A percentile compares a stretch with the other conserved stretches of the same genome.
These are phyloP conservation scores for Hysterium pulicare DNA, from an alignment of 2,329 filamentous ascomycete species.

Conservation along the genomic window DNA sequence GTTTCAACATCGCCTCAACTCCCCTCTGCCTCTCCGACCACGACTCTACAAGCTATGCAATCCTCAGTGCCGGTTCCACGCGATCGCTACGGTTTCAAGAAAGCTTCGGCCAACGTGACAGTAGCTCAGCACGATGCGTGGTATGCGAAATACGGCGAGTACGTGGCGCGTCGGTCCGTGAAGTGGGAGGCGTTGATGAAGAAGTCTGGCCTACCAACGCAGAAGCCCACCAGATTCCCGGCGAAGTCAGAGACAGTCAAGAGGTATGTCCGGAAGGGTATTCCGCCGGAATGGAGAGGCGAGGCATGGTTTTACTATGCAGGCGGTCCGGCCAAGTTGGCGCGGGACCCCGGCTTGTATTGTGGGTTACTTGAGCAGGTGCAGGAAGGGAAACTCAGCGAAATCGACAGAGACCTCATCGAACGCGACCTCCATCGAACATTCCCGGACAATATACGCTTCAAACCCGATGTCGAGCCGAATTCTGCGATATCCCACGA, in stretches of 20 bases:
- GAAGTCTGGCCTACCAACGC: slow-evolving; percentile 69
- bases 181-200: slow-evolving; percentile 82
- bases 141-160: slow-evolving; percentile 71
- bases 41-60: slow-evolving; percentile 1
- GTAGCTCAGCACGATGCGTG: slow-evolving; percentile 77
- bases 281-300: slow-evolving; percentile 91
- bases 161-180: slow-evolving; percentile 68
- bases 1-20: neutral
- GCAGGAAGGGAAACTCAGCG: slow-evolving; percentile 59
- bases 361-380: slow-evolving; percentile 64
- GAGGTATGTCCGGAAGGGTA: slow-evolving; percentile 86
- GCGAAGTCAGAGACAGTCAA: slow-evolving; percentile 79
- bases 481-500: slow-evolving; percentile 16
- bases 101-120: slow-evolving; percentile 75
- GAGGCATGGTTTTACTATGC: slow-evolving; percentile 97
- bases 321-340: slow-evolving; percentile 75
- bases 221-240: slow-evolving; percentile 73
- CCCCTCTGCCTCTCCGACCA: neutral
- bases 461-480: slow-evolving; percentile 62
- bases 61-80: slow-evolving; percentile 44
- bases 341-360: slow-evolving; percentile 73
- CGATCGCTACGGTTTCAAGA: slow-evolving; percentile 91
- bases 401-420: slow-evolving; percentile 81
- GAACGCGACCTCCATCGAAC: slow-evolving; percentile 91
- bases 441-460: slow-evolving; percentile 89